Percentiles rank a stretch among this genome's conserved stretches.
phyloP scores from a whole-genome alignment of 306 rosid genomes.

The Cucumis sativus region DNA sequence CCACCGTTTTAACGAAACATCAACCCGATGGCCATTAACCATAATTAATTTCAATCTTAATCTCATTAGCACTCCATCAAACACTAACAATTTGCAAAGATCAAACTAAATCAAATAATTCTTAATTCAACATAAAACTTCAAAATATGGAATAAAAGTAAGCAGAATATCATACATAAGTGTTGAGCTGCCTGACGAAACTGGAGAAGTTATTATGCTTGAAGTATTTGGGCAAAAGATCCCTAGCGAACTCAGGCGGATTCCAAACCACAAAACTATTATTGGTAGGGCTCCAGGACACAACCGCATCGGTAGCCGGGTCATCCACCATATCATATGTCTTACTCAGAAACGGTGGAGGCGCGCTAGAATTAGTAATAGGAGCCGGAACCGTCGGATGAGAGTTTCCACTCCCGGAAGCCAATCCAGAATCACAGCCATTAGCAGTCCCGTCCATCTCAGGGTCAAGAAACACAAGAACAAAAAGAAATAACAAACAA shows the following conservation, averaged over 20 bases:
- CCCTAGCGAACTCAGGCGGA: slow-evolving; percentile 92
- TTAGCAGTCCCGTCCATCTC: slow-evolving; percentile 31
- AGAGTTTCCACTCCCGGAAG: not conserved
- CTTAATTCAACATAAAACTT: not conserved
- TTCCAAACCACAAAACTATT: slow-evolving; percentile 97
- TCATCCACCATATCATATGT: slow-evolving; percentile 97
- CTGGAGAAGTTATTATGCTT: slow-evolving; percentile 94
- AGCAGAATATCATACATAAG: slow-evolving; percentile 41
- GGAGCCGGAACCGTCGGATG: slow-evolving; percentile 40
- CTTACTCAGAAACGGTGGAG: slow-evolving; percentile 90
- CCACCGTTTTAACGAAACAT: not conserved
- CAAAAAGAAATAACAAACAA: not conserved
- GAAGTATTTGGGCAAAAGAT: slow-evolving; percentile 82
- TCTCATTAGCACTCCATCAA: not conserved
- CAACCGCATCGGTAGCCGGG: slow-evolving; percentile 55
- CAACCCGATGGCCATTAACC: not conserved
- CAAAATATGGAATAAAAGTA: not conserved
- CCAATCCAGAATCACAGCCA: slow-evolving; percentile 18
- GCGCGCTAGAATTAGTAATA: slow-evolving; percentile 47
- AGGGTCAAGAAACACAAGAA: not conserved
- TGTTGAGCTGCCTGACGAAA: slow-evolving; percentile 86
- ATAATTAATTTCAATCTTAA: not conserved
- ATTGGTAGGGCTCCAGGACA: slow-evolving; percentile 85
- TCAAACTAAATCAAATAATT: not conserved
- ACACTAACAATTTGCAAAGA: not conserved